Conservation (phyloP, 2,329 filamentous ascomycete species). For the Alternaria ethzedia region DNA sequence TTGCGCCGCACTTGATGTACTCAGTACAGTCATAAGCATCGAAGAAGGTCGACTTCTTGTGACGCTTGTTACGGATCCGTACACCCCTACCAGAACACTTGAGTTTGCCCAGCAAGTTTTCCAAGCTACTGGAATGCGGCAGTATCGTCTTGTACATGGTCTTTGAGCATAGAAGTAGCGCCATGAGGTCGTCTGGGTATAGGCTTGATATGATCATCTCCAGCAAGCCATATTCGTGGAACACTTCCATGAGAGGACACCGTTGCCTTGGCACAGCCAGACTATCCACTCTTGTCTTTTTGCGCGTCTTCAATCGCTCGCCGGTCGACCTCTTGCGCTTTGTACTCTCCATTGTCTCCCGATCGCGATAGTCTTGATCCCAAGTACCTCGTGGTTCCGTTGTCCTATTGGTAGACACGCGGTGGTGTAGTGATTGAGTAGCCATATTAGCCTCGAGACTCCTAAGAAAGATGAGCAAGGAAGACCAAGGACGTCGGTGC, state of each 20-base stretch:
- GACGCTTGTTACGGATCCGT: constrained; percentile 24
- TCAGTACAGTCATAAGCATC: constrained; percentile 29
- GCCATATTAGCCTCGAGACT: neutral
- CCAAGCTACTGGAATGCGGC: constrained; percentile 28
- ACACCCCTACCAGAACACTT: constrained; percentile 37
- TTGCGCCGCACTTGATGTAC: constrained; percentile 30
- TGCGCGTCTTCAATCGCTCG: neutral
- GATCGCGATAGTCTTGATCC: neutral
- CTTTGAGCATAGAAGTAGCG: constrained; percentile 39
- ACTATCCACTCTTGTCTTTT: constrained; percentile 12
- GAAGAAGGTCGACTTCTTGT: constrained; percentile 34
- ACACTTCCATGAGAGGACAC: constrained; percentile 25
- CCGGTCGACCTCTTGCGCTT: constrained; percentile 32
- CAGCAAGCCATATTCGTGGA: constrained; percentile 41
- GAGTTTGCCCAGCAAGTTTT: constrained; percentile 35
- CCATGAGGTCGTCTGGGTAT: constrained; percentile 33
- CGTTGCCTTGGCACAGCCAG: neutral
- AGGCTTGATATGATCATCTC: constrained; percentile 31
- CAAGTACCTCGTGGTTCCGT: neutral
- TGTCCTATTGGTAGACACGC: neutral
- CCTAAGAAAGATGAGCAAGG: constrained; percentile 12
- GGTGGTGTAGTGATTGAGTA: neutral
- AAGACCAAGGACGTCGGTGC: neutral
- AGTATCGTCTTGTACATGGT: constrained; percentile 30
- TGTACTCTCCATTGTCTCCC: constrained; percentile 6